Conservation (phyloP, 2,329 filamentous ascomycete species). For the Cryphonectria parasitica region DNA sequence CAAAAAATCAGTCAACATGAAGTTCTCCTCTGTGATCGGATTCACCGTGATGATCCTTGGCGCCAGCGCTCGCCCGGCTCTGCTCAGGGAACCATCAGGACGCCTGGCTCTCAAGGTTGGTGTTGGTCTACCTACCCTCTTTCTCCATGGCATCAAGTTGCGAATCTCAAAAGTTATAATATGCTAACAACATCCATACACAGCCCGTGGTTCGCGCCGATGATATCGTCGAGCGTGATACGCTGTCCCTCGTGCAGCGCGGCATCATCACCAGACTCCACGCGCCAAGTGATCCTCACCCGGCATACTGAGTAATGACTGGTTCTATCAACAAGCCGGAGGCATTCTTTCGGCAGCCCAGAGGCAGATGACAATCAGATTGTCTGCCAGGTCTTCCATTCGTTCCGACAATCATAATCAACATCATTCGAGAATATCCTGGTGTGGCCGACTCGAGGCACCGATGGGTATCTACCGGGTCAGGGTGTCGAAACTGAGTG, state of each 20-base stretch:
- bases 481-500: constrained; percentile 18
- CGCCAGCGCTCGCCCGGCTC: constrained; percentile 15
- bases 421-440: background rate
- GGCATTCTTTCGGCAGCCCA: background rate
- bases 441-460: background rate
- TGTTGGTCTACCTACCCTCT: background rate
- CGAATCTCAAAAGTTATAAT: too few relatives aligned
- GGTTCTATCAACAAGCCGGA: background rate
- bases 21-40: constrained; percentile 19
- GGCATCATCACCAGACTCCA: constrained; percentile 17
- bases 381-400: background rate
- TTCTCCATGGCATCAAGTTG: background rate
- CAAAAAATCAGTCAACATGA: constrained; percentile 13
- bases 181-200: constrained; percentile 3
- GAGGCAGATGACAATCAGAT: background rate
- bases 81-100: constrained; percentile 20
- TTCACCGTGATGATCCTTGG: constrained; percentile 21
- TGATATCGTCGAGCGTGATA: constrained; percentile 24
- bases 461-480: background rate
- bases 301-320: background rate
- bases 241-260: constrained; percentile 15
- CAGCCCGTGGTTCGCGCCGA: constrained; percentile 25
- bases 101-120: constrained; percentile 26
- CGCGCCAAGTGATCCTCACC: constrained; percentile 10
- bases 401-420: background rate